Evolutionary conservation across 345 rosid species (phyloP), one percentile per base, ranked within the genome.

Genomic region (Mercurialis annua): DNA sequence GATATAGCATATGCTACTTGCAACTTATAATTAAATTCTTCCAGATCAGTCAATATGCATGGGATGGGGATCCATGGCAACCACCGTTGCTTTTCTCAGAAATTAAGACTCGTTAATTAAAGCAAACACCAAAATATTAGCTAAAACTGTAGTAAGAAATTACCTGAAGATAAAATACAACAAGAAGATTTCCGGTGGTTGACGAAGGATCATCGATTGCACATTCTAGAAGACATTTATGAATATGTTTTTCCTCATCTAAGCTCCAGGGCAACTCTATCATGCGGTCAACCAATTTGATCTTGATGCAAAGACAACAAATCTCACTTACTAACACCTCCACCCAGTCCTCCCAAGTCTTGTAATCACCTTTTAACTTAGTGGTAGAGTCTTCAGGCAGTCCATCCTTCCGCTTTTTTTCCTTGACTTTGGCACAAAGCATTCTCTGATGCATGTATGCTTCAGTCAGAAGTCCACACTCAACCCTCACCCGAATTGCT

Each of bases 261-360:
- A 78, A 73, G 72, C 88, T 89, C 97, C 99, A 95, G 0, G 98
- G 98, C 60, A 95, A 80, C 82, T 88, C 98, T 64, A 95, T 88
- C 74, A 95, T 86, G 58, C 85, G 83, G 70, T 92, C 99, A 46
- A 86, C 90, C 79, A 90, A 78, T 74, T 88, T 95, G 73, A 89
- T 85, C 76, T 87, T 73, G 29, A 92, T 89, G 73, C 97, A 95
- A 71, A 92, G 90, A 80, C 82, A 92, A 79, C 93, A 92, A 52
- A 95, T 81, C 72, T 95, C 99, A 47, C 88, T 82, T 54, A 94
- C 98, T 74, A 92, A 78, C 46, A 81, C 78, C 77, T 88, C 97
- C 77, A 86, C 72, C 96, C 98, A 94, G 33, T 85, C 86, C 47
- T 71, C 76, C 95, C 98, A 86, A 50, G 80, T 73, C 81, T 74